These are phyloP conservation scores for Bryoglossum gracile DNA, from an alignment of 495 filamentous ascomycete genomes.

Conservation along the genomic window DNA sequence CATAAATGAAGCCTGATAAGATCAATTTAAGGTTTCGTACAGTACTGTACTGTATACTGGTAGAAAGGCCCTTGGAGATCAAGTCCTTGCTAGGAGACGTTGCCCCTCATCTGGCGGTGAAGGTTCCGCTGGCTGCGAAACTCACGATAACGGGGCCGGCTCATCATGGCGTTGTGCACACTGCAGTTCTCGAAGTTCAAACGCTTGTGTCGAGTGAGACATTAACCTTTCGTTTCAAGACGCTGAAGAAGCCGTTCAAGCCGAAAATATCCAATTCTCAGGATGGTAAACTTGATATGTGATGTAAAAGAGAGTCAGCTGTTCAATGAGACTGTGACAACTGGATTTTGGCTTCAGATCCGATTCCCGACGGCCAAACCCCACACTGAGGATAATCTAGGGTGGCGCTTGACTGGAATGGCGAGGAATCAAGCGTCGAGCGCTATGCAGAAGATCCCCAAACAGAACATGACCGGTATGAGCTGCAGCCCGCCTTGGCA, in stretches of 20 bases:
- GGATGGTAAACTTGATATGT: slow-evolving; percentile 3
- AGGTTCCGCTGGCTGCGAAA: background rate
- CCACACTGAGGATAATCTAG: slow-evolving; percentile 2
- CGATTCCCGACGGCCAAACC: slow-evolving; percentile 11
- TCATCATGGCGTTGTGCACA: background rate
- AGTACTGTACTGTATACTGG: background rate
- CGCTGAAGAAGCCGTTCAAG: background rate
- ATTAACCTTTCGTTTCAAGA: background rate
- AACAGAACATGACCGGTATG: slow-evolving; percentile 14
- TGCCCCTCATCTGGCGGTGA: background rate
- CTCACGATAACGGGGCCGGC: background rate
- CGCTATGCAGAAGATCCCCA: slow-evolving; percentile 14
- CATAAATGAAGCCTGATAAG: slow-evolving; percentile 12
- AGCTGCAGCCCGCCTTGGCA: slow-evolving; percentile 6
- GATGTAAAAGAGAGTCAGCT: slow-evolving; percentile 12
- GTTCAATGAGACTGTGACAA: slow-evolving; percentile 1
- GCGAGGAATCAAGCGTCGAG: background rate
- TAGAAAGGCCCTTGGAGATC: background rate
- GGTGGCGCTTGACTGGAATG: slow-evolving; percentile 6
- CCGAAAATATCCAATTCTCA: slow-evolving; percentile 6
- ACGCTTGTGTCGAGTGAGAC: background rate
- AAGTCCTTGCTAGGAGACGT: background rate
- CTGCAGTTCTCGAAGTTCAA: background rate
- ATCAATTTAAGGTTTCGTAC: slow-evolving; percentile 9
- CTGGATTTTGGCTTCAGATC: slow-evolving; percentile 2